phyloP scores from a whole-genome alignment of 1,284 basidiomycete species.

The Fomitopsis pinicola region DNA sequence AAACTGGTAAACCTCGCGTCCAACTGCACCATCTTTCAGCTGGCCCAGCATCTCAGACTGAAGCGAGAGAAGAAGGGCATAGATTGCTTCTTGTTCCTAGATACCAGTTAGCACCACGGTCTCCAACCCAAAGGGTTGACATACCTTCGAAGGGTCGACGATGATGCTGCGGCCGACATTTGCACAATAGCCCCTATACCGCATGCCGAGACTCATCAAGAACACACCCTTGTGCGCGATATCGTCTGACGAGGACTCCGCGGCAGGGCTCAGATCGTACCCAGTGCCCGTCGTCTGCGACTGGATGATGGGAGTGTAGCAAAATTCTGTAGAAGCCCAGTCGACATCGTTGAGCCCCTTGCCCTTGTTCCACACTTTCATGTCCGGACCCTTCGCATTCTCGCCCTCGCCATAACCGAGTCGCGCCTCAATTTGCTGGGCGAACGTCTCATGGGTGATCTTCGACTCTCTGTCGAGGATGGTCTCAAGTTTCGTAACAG shows the following conservation, averaged over 20 bases:
- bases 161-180: constrained; percentile 93
- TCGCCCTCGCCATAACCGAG: constrained; percentile 82
- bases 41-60: constrained; percentile 76
- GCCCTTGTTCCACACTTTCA: constrained; percentile 86
- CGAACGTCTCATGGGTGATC: constrained; percentile 85
- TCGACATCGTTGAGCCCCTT: constrained; percentile 78
- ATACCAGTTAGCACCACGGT: not conserved
- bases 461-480: constrained; percentile 91
- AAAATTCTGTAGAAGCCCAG: constrained; percentile 86
- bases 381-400: constrained; percentile 75
- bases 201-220: constrained; percentile 83
- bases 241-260: constrained; percentile 79
- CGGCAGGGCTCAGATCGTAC: constrained; percentile 87
- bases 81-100: constrained; percentile 87
- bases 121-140: constrained; percentile 15
- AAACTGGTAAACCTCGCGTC: constrained; percentile 79
- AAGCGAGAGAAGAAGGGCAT: constrained; percentile 73
- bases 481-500: constrained; percentile 84
- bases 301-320: constrained; percentile 94
- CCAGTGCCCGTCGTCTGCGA: constrained; percentile 78
- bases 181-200: constrained; percentile 91
- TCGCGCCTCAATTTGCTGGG: constrained; percentile 80
- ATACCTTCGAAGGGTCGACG: constrained; percentile 86
- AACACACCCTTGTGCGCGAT: constrained; percentile 92
- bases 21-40: constrained; percentile 78